Conservation (phyloP, 495 filamentous ascomycete species). For the Mycothermus thermophilus region DNA sequence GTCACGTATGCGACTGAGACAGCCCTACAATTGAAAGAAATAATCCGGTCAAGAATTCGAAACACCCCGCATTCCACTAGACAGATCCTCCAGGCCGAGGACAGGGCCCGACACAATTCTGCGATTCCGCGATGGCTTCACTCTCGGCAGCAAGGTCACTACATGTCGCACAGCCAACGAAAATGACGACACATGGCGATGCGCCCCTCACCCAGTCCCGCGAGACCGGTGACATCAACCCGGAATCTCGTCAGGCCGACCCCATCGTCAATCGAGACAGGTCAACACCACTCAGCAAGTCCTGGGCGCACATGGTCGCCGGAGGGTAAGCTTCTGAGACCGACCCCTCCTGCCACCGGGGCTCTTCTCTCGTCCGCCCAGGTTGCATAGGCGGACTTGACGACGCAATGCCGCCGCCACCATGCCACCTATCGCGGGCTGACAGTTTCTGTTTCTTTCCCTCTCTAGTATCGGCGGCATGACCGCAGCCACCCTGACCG, state of each 20-base stretch:
- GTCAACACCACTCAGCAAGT: conserved; percentile 47
- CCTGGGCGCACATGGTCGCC: conserved; percentile 80
- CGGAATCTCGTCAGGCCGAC: conserved; percentile 25
- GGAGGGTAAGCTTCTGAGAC: conserved; percentile 49
- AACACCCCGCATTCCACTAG: too few species aligned
- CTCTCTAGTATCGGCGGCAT: conserved; percentile 61
- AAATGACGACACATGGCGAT: conserved; percentile 6
- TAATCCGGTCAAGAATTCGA: too few species aligned
- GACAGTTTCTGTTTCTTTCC: background rate
- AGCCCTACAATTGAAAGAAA: too few species aligned
- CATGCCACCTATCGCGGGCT: too few species aligned
- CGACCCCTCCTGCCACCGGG: background rate
- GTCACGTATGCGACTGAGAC: too few species aligned
- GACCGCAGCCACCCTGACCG: conserved; percentile 73
- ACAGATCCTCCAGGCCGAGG: too few species aligned
- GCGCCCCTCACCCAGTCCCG: conserved; percentile 40
- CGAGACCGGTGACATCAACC: conserved; percentile 46
- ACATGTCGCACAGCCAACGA: conserved; percentile 11
- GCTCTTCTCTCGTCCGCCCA: background rate
- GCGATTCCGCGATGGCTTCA: conserved; percentile 17
- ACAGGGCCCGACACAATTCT: too few species aligned
- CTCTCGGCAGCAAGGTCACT: conserved; percentile 11
- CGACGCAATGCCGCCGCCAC: too few species aligned
- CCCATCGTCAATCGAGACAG: conserved; percentile 17
- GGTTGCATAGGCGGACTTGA: too few species aligned